Evolutionary conservation across 371 early-diverging fungal species (phyloP), one percentile per base, ranked within the genome.

Genomic region (Smittium mucronatum): DNA sequence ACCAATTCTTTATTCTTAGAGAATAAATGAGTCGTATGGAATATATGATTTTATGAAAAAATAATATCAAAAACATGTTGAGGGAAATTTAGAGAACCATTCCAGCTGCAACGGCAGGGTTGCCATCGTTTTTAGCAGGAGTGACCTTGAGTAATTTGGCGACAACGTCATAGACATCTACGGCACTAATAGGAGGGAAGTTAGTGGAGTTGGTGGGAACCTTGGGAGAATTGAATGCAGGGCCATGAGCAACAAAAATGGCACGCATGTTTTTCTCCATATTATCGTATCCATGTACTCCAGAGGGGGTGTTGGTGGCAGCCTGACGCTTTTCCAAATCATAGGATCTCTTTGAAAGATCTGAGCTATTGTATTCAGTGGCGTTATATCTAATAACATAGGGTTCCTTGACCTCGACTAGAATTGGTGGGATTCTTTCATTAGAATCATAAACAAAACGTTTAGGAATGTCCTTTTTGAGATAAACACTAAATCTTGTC

Each of bases 261-360:
- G 93, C 92, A 1, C 87, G 84, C 95, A 96, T 96, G 29, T 89
- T 87, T 1, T 79, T 80, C 26, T 83, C 79, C 64, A 82, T 64
- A 74, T 89, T 86, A 74, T 94, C 90, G 76, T 92, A 95, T 1
- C 97, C 97, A 78, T 95, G 95, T 28, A 85, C 83, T 2, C 93
- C 95, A 0, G 77, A 73, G 1, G 80, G 73, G 69, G 70, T 71
- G 2, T 32, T n/a, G 30, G 15, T 35, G 30, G 35, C 2, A 21
- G 11, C 21, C 21, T 47, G 47, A 21, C 47, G 47, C 47, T 47
- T 47, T 11, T 47, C 21, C 47, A 47, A n/a, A n/a, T n/a, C n/a
- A n/a, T n/a, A n/a, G n/a, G n/a, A n/a, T n/a, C n/a, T n/a, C n/a
- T n/a, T n/a, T n/a, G n/a, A 68, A 26, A 63, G 28, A n/a, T 29